Conservation (phyloP, 2,329 filamentous ascomycete genomes). For the Calonectria pteridis region DNA sequence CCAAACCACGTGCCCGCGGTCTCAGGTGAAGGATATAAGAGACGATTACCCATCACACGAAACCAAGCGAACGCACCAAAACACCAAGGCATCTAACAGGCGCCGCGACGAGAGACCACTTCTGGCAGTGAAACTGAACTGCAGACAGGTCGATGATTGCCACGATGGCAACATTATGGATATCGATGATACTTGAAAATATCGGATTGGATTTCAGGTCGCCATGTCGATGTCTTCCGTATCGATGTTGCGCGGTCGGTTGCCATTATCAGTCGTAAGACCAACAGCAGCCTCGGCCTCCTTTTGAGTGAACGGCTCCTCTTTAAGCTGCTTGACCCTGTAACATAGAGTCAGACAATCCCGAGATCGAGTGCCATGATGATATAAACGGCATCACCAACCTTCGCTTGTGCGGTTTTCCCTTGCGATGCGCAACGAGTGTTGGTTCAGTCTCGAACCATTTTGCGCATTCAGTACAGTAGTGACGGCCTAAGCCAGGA, state of each 20-base stretch:
- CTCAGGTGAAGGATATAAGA: slow-evolving; percentile 52
- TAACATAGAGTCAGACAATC: slow-evolving; percentile 37
- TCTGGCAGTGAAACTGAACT: neutral
- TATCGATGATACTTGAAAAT: slow-evolving; percentile 20
- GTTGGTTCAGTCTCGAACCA: slow-evolving; percentile 92
- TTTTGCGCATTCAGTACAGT: slow-evolving; percentile 94
- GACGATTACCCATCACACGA: neutral
- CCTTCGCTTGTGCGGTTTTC: slow-evolving; percentile 95
- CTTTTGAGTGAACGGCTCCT: slow-evolving; percentile 88
- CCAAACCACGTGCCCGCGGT: slow-evolving; percentile 60
- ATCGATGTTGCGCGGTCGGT: slow-evolving; percentile 32
- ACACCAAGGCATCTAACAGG: neutral
- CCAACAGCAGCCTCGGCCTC: slow-evolving; percentile 86
- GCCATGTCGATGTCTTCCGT: slow-evolving; percentile 51
- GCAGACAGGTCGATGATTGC: neutral
- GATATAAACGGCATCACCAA: slow-evolving; percentile 30
- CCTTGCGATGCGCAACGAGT: slow-evolving; percentile 80
- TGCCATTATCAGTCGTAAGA: slow-evolving; percentile 74
- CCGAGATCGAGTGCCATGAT: neutral
- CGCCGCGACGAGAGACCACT: neutral
- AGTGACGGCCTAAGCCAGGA: slow-evolving; percentile 85
- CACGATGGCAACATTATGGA: neutral
- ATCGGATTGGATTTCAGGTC: slow-evolving; percentile 36
- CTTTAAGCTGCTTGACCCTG: slow-evolving; percentile 84
- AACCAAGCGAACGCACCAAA: neutral